phyloP scores from a whole-genome alignment of 257 asterid genomes.

The Nicotiana noctiflora region DNA sequence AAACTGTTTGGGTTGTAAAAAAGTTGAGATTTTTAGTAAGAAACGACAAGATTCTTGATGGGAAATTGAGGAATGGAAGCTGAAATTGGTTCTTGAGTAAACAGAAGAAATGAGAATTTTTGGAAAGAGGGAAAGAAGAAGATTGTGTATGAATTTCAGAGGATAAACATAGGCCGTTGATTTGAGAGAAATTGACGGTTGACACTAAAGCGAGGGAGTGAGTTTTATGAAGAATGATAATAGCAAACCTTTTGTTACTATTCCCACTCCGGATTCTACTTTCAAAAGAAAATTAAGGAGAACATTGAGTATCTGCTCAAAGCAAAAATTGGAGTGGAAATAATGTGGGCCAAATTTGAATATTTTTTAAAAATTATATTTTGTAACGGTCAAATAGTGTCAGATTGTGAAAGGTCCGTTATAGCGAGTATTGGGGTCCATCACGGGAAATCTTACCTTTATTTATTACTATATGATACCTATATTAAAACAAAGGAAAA shows the following conservation, averaged over 20 bases:
- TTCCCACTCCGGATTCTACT: not conserved
- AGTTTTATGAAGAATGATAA: not conserved
- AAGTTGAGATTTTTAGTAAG: slow-evolving; percentile 9
- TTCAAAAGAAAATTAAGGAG: not conserved
- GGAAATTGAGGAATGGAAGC: not conserved
- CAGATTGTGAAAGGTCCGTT: slow-evolving; percentile 23
- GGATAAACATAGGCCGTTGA: slow-evolving; percentile 22
- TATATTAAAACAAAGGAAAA: not conserved
- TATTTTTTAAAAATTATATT: not conserved
- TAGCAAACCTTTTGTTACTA: not conserved
- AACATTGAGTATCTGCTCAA: not conserved
- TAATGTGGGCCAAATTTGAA: slow-evolving; percentile 9
- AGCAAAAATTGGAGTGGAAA: slow-evolving; percentile 10
- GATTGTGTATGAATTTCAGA: slow-evolving; percentile 4
- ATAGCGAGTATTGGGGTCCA: slow-evolving; percentile 12
- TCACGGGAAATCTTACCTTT: not conserved
- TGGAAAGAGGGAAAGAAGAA: not conserved
- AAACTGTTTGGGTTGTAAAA: not conserved
- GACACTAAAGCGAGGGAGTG: slow-evolving; percentile 5
- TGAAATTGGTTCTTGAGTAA: not conserved
- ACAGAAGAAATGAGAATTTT: slow-evolving; percentile 8
- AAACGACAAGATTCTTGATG: slow-evolving; percentile 15
- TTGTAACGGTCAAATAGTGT: slow-evolving; percentile 30
- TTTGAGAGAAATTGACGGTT: slow-evolving; percentile 14
- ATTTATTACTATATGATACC: not conserved